Conservation (phyloP, 208 protist genomes). For the Entamoeba invadens region DNA sequence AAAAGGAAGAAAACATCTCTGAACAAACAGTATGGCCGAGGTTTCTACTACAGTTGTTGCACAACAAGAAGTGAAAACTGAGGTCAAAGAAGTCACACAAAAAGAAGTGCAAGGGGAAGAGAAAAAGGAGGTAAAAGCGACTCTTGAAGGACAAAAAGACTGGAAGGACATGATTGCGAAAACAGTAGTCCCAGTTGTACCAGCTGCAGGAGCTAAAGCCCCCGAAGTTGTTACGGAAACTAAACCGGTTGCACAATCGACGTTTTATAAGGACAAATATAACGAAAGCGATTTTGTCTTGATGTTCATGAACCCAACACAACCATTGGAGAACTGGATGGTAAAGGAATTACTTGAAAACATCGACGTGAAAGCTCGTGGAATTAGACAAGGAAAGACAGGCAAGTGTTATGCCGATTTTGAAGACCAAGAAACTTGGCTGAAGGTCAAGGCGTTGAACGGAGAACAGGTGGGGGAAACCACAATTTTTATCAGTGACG, state of each 20-base stretch:
- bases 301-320: not conserved
- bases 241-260: not conserved
- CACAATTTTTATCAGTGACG: not conserved
- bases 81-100: too few species aligned
- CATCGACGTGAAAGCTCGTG: not conserved
- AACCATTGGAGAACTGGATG: not conserved
- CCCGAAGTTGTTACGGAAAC: not conserved
- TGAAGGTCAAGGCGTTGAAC: not conserved
- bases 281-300: not conserved
- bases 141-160: too few species aligned
- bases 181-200: not conserved
- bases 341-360: not conserved
- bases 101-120: too few species aligned
- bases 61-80: too few species aligned
- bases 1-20: too few species aligned
- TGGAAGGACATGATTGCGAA: not conserved
- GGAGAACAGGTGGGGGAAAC: not conserved
- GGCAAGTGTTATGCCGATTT: not conserved
- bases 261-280: not conserved
- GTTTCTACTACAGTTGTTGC: too few species aligned
- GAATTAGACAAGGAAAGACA: not conserved
- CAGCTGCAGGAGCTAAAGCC: not conserved
- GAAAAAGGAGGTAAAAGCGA: too few species aligned
- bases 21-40: too few species aligned
- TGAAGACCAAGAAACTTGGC: not conserved